Base-by-base conservation (phyloP, 108 stramenopile species). In the Fragilaria crotonensis region DNA sequence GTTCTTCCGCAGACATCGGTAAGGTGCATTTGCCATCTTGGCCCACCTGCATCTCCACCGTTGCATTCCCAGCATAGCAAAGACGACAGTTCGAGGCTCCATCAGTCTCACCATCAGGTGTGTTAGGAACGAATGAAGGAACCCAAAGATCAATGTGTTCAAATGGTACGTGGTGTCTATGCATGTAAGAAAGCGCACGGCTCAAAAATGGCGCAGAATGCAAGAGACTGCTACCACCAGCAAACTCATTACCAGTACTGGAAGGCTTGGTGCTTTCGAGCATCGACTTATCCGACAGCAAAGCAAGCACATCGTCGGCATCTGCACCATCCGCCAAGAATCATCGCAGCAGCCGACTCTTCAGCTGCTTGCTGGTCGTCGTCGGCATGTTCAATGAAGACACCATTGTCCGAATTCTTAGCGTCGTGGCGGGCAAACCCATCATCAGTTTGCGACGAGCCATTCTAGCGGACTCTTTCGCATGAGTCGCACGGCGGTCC, bases 111-210 rank as follows among this genome's bases (percentile, higher is more conserved):
- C 45, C 44, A 0, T 70, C 52, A 29, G 59, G 31, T 0, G 20
- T 5, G 25, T 68, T 66, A 0, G 90, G 82, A 3, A 92, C 84
- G 70, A 88, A 92, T 19, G 86, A 88, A 5, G 90, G 90, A 17
- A 92, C 90, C 90, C 90, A 92, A n/a, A 74, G 63, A 52, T 92
- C 90, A 4, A 88, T 59, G 27, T 92, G 83, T 57, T 92, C 90
- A 66, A 92, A 92, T n/a, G 90, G 90, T 25, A 87, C 68, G 45
- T 70, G 48, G 59, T 86, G 80, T 26, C 84, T 66, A 21, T 84
- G 83, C 21, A 92, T 62, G 67, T 79, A 88, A 1, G 63, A 25
- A 17, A 84, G 73, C n/a, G 75, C 71, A 33, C 76, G 84, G 20
- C 73, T 59, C 25, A 92, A 33, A 63, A 84, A 92, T 5, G 90